Conservation (phyloP, 768 basidiomycete genomes). For the Suillus americanus region DNA sequence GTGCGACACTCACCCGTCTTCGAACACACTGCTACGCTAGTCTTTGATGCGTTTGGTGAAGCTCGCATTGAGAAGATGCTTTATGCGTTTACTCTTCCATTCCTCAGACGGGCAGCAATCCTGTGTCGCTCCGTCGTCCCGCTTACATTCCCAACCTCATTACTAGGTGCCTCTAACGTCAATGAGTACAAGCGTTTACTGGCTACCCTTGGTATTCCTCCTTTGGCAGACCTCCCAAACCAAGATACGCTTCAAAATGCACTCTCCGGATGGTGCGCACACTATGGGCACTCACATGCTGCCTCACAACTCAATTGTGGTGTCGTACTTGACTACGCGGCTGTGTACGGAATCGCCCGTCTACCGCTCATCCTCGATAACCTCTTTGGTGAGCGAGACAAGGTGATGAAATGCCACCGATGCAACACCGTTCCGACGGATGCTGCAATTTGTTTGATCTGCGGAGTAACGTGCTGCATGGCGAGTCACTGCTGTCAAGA, state of each 20-base stretch:
- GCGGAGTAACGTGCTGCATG: conserved; percentile 85
- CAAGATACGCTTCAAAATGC: conserved; percentile 88
- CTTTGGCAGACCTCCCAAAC: conserved; percentile 73
- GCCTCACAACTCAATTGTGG: conserved; percentile 79
- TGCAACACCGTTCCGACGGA: conserved; percentile 81
- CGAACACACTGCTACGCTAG: conserved; percentile 79
- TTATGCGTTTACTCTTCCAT: conserved; percentile 87
- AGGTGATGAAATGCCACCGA: conserved; percentile 67
- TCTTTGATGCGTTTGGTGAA: conserved; percentile 80
- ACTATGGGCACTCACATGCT: conserved; percentile 81
- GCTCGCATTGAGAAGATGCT: conserved; percentile 82
- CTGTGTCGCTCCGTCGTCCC: conserved; percentile 77
- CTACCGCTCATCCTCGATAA: conserved; percentile 83
- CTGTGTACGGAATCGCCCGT: conserved; percentile 76
- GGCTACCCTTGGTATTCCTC: conserved; percentile 72
- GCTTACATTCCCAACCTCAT: conserved; percentile 55
- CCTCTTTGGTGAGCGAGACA: conserved; percentile 74
- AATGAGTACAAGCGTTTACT: conserved; percentile 84
- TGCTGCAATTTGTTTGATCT: conserved; percentile 90
- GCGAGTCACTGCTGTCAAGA: conserved; percentile 86
- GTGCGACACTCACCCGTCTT: conserved; percentile 87
- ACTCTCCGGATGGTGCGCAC: conserved; percentile 88
- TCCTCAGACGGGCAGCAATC: conserved; percentile 85
- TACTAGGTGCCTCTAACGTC: conserved; percentile 37
- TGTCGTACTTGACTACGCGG: conserved; percentile 79